phyloP scores from a whole-genome alignment of 1,139 yeast genomes.

The Diutina mesorugosa region DNA sequence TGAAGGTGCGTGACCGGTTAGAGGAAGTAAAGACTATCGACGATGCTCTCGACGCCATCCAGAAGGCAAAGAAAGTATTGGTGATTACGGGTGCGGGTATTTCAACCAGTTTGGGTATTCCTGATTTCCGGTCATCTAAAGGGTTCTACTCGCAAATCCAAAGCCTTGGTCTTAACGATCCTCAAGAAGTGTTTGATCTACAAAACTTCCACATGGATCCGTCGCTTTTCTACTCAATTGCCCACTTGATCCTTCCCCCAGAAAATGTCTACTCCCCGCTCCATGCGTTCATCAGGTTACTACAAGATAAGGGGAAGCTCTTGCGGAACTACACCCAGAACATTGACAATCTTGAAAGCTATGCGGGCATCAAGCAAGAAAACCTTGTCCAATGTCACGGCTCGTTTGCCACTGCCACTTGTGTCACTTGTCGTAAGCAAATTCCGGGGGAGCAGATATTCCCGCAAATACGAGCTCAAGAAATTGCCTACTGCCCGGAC shows the following conservation, averaged over 20 bases:
- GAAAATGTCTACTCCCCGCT: constrained; percentile 66
- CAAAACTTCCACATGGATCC: constrained; percentile 70
- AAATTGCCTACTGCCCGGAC: constrained; percentile 61
- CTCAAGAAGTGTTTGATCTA: constrained; percentile 88
- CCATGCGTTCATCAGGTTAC: constrained; percentile 66
- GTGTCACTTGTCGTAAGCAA: constrained; percentile 63
- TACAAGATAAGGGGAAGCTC: constrained; percentile 70
- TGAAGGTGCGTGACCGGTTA: background rate
- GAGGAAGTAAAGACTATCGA: constrained; percentile 43
- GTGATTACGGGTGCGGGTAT: constrained; percentile 96
- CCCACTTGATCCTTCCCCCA: constrained; percentile 80
- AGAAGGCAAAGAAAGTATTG: constrained; percentile 44
- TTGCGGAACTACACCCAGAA: constrained; percentile 89
- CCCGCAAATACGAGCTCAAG: constrained; percentile 43
- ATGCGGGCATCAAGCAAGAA: constrained; percentile 63
- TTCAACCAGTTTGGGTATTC: constrained; percentile 88
- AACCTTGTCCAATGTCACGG: constrained; percentile 92
- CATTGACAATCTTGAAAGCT: constrained; percentile 80
- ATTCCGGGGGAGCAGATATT: constrained; percentile 60
- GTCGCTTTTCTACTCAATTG: constrained; percentile 71
- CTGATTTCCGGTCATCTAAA: constrained; percentile 84
- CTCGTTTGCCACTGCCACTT: constrained; percentile 84
- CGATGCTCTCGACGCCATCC: constrained; percentile 39
- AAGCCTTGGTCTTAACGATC: constrained; percentile 64
- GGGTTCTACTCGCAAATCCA: constrained; percentile 73